These are phyloP conservation scores for Spergularia bocconei DNA, from an alignment of 148 eudicot species.

Conservation along the genomic window DNA sequence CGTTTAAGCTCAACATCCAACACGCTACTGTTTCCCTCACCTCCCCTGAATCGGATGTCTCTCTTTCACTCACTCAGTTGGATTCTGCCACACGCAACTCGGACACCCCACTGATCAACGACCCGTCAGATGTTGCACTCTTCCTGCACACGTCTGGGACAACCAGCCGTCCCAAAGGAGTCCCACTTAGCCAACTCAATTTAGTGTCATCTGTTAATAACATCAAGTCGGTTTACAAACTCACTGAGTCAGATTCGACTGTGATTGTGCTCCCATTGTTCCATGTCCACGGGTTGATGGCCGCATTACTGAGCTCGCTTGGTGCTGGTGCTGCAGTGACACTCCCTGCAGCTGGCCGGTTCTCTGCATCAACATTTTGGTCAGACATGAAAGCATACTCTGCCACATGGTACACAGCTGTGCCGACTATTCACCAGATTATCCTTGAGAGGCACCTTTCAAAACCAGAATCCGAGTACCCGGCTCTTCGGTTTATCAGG, in stretches of 20 bases:
- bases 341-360: slow-evolving; percentile 75
- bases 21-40: slow-evolving; percentile 41
- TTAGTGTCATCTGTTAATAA: slow-evolving; percentile 63
- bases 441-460: slow-evolving; percentile 63
- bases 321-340: slow-evolving; percentile 73
- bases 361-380: slow-evolving; percentile 91
- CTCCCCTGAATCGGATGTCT: slow-evolving; percentile 31
- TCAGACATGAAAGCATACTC: slow-evolving; percentile 56
- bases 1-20: slow-evolving; percentile 56
- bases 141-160: slow-evolving; percentile 99
- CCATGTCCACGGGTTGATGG: slow-evolving; percentile 83
- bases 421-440: slow-evolving; percentile 95
- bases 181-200: slow-evolving; percentile 76
- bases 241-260: slow-evolving; percentile 78
- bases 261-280: slow-evolving; percentile 85
- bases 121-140: slow-evolving; percentile 67
- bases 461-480: slow-evolving; percentile 65
- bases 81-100: slow-evolving; percentile 20
- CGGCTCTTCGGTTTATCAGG: slow-evolving; percentile 78
- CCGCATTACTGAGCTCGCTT: slow-evolving; percentile 69
- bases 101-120: slow-evolving; percentile 34
- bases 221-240: slow-evolving; percentile 63
- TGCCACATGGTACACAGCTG: slow-evolving; percentile 97
- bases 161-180: slow-evolving; percentile 95
- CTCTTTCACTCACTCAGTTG: slow-evolving; percentile 33